These are phyloP conservation scores for Hyaloperonospora arabidopsidis DNA, from an alignment of 352 stramenopile genomes.

Conservation along the genomic window DNA sequence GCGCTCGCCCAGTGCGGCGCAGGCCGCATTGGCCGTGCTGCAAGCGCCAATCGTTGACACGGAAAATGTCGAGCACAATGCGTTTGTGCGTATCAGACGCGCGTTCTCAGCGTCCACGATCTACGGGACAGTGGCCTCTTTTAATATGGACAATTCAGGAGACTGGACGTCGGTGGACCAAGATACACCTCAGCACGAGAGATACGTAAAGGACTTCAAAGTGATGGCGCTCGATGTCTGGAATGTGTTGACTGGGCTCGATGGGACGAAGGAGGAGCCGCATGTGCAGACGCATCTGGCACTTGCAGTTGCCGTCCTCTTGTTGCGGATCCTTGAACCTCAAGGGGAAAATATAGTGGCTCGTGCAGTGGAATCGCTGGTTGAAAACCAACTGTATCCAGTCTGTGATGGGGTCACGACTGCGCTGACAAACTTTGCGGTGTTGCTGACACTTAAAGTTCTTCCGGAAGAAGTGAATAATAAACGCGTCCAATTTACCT, in stretches of 20 bases:
- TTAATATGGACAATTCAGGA: constrained; percentile 52
- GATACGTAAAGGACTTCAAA: constrained; percentile 51
- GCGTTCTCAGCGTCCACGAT: constrained; percentile 64
- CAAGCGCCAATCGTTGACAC: constrained; percentile 39
- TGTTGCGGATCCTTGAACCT: constrained; percentile 69
- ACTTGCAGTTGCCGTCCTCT: constrained; percentile 67
- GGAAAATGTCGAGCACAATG: constrained; percentile 21
- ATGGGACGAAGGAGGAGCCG: constrained; percentile 41
- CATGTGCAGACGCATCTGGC: constrained; percentile 65
- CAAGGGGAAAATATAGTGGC: constrained; percentile 44
- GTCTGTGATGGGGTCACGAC: constrained; percentile 34
- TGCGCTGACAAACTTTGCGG: constrained; percentile 62
- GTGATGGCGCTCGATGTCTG: constrained; percentile 64
- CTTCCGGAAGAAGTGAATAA: constrained; percentile 76
- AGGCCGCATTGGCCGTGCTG: constrained; percentile 49
- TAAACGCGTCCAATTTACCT: constrained; percentile 71
- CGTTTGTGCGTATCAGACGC: constrained; percentile 42
- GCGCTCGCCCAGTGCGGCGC: constrained; percentile 52
- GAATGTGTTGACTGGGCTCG: constrained; percentile 61
- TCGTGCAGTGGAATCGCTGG: constrained; percentile 64
- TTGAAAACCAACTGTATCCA: constrained; percentile 55
- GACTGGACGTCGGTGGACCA: constrained; percentile 49
- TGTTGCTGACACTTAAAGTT: constrained; percentile 64
- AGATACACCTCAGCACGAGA: constrained; percentile 36
- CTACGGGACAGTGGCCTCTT: constrained; percentile 58